These are phyloP conservation scores for Blastomyces emzantsi DNA, from an alignment of 2,329 filamentous ascomycete genomes.

Conservation along the genomic window DNA sequence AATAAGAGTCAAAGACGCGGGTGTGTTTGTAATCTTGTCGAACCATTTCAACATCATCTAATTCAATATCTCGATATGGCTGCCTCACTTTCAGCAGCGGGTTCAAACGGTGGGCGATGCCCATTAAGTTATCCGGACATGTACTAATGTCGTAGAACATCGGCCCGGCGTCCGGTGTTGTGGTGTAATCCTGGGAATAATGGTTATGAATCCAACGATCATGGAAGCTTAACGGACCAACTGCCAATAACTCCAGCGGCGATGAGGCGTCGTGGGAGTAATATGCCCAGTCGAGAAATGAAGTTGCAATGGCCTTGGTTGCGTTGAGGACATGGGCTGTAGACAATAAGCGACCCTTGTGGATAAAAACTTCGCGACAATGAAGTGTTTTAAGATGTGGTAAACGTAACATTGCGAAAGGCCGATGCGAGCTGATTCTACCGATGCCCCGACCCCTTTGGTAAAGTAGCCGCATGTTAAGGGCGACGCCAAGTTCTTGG, in stretches of 20 bases:
- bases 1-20: slow-evolving; percentile 9
- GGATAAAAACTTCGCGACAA: neutral
- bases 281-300: slow-evolving; percentile 5
- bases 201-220: slow-evolving; percentile 6
- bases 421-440: neutral
- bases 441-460: neutral
- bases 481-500: slow-evolving; percentile 1
- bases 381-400: slow-evolving; percentile 9
- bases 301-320: neutral
- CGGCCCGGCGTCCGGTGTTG: neutral
- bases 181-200: neutral
- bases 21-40: slow-evolving; percentile 2
- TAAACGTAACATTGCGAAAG: neutral
- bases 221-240: neutral
- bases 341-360: neutral
- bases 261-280: neutral
- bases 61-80: neutral
- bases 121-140: neutral
- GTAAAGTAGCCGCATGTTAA: slow-evolving; percentile 5
- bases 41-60: neutral
- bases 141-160: slow-evolving; percentile 4
- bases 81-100: neutral
- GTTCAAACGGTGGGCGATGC: neutral
- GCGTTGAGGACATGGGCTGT: neutral
- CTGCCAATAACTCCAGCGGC: slow-evolving; percentile 1